Base-by-base conservation (phyloP, 2,329 filamentous ascomycete species). In the Pseudocercospora musae region DNA sequence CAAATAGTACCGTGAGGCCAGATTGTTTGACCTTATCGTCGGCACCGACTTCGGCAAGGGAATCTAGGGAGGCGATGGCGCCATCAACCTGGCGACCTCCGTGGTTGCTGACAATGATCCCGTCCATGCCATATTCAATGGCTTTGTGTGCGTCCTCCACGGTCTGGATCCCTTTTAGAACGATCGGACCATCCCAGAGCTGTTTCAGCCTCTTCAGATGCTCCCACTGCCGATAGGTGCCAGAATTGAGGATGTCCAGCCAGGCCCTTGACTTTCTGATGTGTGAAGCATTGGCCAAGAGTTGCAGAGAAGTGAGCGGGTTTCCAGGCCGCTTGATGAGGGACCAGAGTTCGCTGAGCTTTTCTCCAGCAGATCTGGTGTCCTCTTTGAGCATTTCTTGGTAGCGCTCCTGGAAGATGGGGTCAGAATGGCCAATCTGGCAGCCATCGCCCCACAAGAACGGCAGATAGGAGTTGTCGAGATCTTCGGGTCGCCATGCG, bases 161-260 rank as follows among this genome's bases (percentile, higher is more conserved):
- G 44, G 78, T 80, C 69, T 84, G 81, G 58, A 82, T 85, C 0
- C 86, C 87, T 73, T 89, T 88, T 37, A 86, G 78, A 64, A 85
- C 82, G 57, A 91, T 84, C 0, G 87, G 85, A 0, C 87, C 86
- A 62, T 86, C 81, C 86, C 88, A 91, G 61, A 87, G 73, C 67
- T 84, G 78, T 65, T 83, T 80, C 64, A 91, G 70, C 31, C 84
- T 77, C 21, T 79, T 77, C 33, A 90, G 72, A 40, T 90, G 80
- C 1, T 86, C 82, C 88, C 88, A 90, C 0, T 79, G 78, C 9
- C 72, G 71, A 37, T 69, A 67, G 9, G 65, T 66, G 27, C 72
- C 72, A 2, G 73, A 75, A 4, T 75, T 74, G 5, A 78, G 63
- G 0, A 76, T 62, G 20, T 70, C 73, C 0, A 72, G 73, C 65